Evolutionary conservation across 257 asterid species (phyloP).

Genomic region (Cynanchum wilfordii): DNA sequence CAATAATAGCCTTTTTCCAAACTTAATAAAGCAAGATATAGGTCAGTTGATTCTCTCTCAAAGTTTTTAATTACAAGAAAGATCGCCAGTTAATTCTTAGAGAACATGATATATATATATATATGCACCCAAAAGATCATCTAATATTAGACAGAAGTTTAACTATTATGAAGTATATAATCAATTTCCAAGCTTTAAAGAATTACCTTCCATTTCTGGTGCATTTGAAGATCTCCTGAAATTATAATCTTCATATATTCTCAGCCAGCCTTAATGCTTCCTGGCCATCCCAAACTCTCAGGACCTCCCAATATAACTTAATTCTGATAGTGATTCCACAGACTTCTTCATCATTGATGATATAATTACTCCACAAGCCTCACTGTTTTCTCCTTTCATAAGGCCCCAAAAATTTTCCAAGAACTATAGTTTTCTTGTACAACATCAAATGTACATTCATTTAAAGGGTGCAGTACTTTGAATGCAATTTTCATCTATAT

Average conservation of each 20-base stretch:
- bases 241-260: background rate
- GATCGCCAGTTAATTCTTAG: background rate
- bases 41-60: background rate
- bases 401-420: background rate
- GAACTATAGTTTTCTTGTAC: background rate
- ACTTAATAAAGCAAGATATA: background rate
- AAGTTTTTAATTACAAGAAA: background rate
- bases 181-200: background rate
- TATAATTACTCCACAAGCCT: background rate
- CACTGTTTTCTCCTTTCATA: background rate
- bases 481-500: no score
- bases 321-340: background rate
- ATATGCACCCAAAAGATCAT: background rate
- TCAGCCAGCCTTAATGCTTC: background rate
- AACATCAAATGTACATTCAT: background rate
- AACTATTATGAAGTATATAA: background rate
- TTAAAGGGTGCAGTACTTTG: background rate
- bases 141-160: background rate
- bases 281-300: background rate
- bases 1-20: background rate
- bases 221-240: background rate
- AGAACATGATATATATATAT: background rate
- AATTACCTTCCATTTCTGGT: background rate
- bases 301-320: background rate
- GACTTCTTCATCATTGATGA: background rate